Evolutionary conservation across 495 filamentous ascomycete genomes (phyloP), one percentile per base, ranked within the genome.

Genomic region (Geoglossum glabrum): DNA sequence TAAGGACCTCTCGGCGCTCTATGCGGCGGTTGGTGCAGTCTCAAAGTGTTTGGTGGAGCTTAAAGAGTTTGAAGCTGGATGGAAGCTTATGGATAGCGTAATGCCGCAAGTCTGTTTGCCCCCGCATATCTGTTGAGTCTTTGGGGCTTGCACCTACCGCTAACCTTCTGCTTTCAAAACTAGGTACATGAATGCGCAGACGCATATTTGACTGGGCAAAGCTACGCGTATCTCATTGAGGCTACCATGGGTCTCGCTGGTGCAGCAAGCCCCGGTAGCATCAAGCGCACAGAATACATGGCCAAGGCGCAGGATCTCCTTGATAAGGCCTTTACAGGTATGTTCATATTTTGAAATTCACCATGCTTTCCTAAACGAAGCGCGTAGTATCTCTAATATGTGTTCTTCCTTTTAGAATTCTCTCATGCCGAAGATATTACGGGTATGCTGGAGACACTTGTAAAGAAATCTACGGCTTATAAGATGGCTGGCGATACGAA

Each of bases 211-310:
- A 74, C 76, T 11, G 90, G 79, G 3, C 74, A 76, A 52, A 74
- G 87, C 33, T 92, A 87, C 68, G 80, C 79, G 21, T 68, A 80
- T n/a, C 74, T 94, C 9, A 87, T 83, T 4, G 89, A 96, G 66
- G 84, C 85, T 0, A 77, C 86, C 62, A 84, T 94, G 76, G 90
- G 90, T 0, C 71, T 87, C 63, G 90, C 87, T 0, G 84, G 86
- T 0, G 67, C 72, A 40, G 61, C 67, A 63, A 62, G 62, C 3
- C 9, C 0, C 33, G 55, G 15, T 34, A 45, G 38, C 31, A 59
- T 27, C 60, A 60, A 52, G 54, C 36, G 25, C 56, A 79, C 75
- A 40, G 80, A 86, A 62, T 75, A 79, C 61, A 65, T 89, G 28
- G 78, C 76, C 6, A 77, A 75, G 46, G 84, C 81, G 2, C 63